These are phyloP conservation scores for Colletotrichum sidae DNA, from an alignment of 2,329 filamentous ascomycete genomes.

Conservation along the genomic window DNA sequence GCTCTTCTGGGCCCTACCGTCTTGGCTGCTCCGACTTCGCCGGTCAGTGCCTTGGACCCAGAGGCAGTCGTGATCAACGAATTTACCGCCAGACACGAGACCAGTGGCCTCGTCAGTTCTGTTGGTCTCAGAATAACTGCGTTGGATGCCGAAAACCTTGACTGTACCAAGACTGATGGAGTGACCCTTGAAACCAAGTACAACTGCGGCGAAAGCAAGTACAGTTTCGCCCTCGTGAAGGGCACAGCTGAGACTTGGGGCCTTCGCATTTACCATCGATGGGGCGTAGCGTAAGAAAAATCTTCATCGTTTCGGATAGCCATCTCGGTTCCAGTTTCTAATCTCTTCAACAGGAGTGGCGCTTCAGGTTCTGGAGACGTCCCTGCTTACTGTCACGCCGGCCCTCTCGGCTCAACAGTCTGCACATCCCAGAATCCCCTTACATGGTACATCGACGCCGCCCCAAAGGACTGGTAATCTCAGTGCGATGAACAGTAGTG, in stretches of 20 bases:
- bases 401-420: constrained; percentile 2
- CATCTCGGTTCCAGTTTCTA: background rate
- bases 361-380: constrained; percentile 13
- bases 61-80: constrained; percentile 16
- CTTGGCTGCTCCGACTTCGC: background rate
- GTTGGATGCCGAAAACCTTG: constrained; percentile 4
- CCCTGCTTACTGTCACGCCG: constrained; percentile 9
- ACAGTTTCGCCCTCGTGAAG: constrained; percentile 21
- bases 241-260: constrained; percentile 8
- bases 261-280: constrained; percentile 8
- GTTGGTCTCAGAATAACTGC: constrained; percentile 15
- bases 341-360: constrained; percentile 4
- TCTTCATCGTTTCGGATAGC: background rate
- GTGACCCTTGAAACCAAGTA: constrained; percentile 16
- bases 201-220: constrained; percentile 25
- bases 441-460: constrained; percentile 6
- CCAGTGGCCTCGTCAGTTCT: background rate
- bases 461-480: background rate
- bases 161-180: constrained; percentile 1
- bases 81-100: constrained; percentile 14
- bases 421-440: constrained; percentile 6
- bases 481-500: too few relatives aligned
- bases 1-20: background rate
- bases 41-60: background rate
- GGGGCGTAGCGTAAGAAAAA: constrained; percentile 7